These are phyloP conservation scores for Cucurbita maxima DNA, from an alignment of 306 rosid genomes.

Conservation along the genomic window DNA sequence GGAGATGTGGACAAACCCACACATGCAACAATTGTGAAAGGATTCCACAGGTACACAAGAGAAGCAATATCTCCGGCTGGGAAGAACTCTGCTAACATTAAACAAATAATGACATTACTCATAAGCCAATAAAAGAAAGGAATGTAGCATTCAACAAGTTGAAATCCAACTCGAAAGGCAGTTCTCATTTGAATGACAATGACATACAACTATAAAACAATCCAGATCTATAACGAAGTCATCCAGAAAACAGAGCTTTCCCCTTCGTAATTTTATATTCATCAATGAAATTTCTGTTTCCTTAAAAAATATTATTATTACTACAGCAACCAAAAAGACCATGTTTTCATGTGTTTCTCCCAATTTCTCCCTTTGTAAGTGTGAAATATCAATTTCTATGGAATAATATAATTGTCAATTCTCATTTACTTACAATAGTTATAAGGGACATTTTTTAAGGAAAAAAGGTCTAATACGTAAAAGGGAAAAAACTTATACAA, in stretches of 20 bases:
- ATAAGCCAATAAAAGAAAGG: slow-evolving; percentile 5
- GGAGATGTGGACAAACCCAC: slow-evolving; percentile 51
- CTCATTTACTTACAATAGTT: too few species aligned
- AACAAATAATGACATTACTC: neutral
- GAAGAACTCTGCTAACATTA: slow-evolving; percentile 22
- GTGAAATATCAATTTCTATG: neutral
- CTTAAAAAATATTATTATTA: neutral
- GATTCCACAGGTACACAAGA: slow-evolving; percentile 43
- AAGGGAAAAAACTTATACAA: too few species aligned
- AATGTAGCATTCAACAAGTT: neutral
- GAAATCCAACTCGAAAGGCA: neutral
- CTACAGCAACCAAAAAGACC: neutral
- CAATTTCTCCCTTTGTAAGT: neutral
- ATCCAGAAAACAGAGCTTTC: neutral
- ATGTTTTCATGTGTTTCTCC: neutral
- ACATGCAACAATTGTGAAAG: slow-evolving; percentile 40
- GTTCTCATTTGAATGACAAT: neutral
- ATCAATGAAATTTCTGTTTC: neutral
- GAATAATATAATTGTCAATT: too few species aligned
- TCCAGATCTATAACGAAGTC: neutral
- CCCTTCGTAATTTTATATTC: neutral
- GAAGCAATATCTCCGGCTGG: slow-evolving; percentile 43
- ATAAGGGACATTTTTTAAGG: too few species aligned
- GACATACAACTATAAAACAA: neutral
- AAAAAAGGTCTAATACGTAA: too few species aligned